phyloP scores from a whole-genome alignment of 192 early-diverging fungal species.

The Umbelopsis sp. region DNA sequence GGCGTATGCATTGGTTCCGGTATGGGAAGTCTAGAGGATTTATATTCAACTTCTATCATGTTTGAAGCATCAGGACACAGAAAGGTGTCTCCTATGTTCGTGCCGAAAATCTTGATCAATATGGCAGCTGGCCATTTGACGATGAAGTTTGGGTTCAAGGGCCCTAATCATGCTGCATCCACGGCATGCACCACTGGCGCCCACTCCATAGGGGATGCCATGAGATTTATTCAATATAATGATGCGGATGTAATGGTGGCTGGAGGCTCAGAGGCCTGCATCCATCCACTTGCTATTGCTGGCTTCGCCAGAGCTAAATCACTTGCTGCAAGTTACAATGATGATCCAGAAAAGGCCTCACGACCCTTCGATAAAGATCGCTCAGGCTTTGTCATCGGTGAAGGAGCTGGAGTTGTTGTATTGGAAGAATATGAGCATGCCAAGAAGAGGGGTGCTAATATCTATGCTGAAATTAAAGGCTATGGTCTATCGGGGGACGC shows the following conservation, averaged over 20 bases:
- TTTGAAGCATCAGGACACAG: slow-evolving; percentile 64
- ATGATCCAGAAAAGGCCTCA: slow-evolving; percentile 75
- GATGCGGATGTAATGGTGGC: slow-evolving; percentile 97
- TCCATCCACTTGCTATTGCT: slow-evolving; percentile 85
- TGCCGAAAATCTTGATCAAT: slow-evolving; percentile 90
- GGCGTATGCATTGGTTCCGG: slow-evolving; percentile 97
- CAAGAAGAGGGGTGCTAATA: slow-evolving; percentile 75
- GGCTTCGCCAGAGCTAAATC: slow-evolving; percentile 85
- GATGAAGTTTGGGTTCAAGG: slow-evolving; percentile 85
- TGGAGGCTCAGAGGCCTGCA: slow-evolving; percentile 84
- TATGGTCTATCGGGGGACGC: slow-evolving; percentile 93
- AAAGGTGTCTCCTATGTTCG: slow-evolving; percentile 88
- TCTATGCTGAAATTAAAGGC: slow-evolving; percentile 89
- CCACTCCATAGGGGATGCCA: slow-evolving; percentile 93
- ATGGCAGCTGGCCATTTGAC: slow-evolving; percentile 94
- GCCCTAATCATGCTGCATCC: slow-evolving; percentile 90
- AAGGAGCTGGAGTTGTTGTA: slow-evolving; percentile 87
- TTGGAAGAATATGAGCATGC: slow-evolving; percentile 93
- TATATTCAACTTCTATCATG: slow-evolving; percentile 56
- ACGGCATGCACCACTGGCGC: slow-evolving; percentile 97
- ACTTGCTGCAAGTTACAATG: slow-evolving; percentile 83
- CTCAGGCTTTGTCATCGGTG: slow-evolving; percentile 93
- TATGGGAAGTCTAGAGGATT: slow-evolving; percentile 90
- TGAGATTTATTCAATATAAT: slow-evolving; percentile 87
- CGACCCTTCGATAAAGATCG: slow-evolving; percentile 89